Conservation (phyloP, 2,329 filamentous ascomycete species). For the Phoma sp. region DNA sequence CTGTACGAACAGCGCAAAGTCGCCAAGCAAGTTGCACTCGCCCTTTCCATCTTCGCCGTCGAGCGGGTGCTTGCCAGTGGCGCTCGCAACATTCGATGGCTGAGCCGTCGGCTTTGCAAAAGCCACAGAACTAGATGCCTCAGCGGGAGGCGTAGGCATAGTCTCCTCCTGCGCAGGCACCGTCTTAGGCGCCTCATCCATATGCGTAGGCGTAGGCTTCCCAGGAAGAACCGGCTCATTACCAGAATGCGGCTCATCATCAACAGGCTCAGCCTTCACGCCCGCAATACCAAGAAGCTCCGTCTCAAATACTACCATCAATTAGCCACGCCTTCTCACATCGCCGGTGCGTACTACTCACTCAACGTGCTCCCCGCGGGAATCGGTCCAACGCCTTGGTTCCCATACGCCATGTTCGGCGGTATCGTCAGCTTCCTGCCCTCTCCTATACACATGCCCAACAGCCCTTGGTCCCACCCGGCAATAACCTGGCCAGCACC, state of each 20-base stretch:
- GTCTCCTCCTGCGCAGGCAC: constrained; percentile 1
- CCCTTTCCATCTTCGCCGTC: constrained; percentile 62
- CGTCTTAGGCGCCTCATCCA: constrained; percentile 10
- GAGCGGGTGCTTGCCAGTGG: constrained; percentile 37
- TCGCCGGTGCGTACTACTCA: constrained; percentile 52
- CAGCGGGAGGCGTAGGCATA: constrained; percentile 22
- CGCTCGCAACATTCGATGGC: constrained; percentile 24
- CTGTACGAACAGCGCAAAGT: constrained; percentile 92
- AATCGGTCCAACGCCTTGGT: constrained; percentile 76
- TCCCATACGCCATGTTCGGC: constrained; percentile 84
- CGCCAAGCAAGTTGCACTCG: constrained; percentile 86
- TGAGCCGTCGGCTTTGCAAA: constrained; percentile 22
- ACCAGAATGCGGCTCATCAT: background rate
- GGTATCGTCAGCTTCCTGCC: constrained; percentile 88
- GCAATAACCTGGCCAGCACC: constrained; percentile 86
- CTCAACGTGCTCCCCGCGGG: constrained; percentile 79
- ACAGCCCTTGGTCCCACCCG: constrained; percentile 90
- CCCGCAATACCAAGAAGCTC: constrained; percentile 83
- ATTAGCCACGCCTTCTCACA: constrained; percentile 18
- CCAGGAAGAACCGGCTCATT: constrained; percentile 10
- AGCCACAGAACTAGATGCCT: constrained; percentile 16
- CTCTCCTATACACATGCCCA: constrained; percentile 96
- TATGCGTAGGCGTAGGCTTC: constrained; percentile 7
- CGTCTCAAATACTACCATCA: constrained; percentile 80
- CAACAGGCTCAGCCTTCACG: constrained; percentile 26